Evolutionary conservation across 352 stramenopile species (phyloP).

Genomic region (Thalassiosira livingstoniorum): DNA sequence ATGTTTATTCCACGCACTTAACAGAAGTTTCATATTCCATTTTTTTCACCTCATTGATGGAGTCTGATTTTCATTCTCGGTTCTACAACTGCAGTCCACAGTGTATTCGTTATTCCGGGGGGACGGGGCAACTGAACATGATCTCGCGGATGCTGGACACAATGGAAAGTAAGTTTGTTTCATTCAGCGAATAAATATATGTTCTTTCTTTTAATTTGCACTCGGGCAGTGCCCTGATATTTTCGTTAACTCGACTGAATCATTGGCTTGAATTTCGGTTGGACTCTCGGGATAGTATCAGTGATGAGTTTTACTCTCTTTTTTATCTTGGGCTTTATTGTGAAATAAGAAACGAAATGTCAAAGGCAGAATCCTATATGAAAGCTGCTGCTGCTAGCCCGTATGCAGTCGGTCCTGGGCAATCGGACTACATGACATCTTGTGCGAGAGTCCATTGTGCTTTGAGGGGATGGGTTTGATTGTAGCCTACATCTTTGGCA

Average conservation of each 20-base stretch:
- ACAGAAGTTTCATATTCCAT: too few species aligned
- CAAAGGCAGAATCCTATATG: slow-evolving; percentile 74
- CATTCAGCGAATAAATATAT: neutral
- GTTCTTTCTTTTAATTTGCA: neutral
- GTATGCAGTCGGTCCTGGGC: slow-evolving; percentile 64
- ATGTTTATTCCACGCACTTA: too few species aligned
- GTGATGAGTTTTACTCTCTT: slow-evolving; percentile 80
- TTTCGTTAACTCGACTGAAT: neutral
- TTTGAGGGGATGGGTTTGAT: slow-evolving; percentile 60
- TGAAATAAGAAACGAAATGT: slow-evolving; percentile 65
- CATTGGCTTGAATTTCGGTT: neutral
- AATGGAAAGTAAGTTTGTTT: slow-evolving; percentile 36
- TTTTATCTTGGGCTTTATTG: slow-evolving; percentile 81
- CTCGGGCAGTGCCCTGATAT: neutral
- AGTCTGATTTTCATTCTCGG: too few species aligned
- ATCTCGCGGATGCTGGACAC: slow-evolving; percentile 65
- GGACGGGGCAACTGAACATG: slow-evolving; percentile 67
- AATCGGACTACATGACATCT: slow-evolving; percentile 77
- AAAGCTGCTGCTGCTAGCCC: slow-evolving; percentile 53
- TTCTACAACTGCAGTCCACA: slow-evolving; percentile 19
- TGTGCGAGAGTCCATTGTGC: slow-evolving; percentile 72
- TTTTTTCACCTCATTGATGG: slow-evolving; percentile 4
- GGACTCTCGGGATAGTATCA: slow-evolving; percentile 4
- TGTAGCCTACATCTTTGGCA: too few species aligned
- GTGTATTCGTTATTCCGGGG: slow-evolving; percentile 77